Evolutionary conservation across 176 grass and related monocot genomes (phyloP).

Genomic region (Avena insularis): DNA sequence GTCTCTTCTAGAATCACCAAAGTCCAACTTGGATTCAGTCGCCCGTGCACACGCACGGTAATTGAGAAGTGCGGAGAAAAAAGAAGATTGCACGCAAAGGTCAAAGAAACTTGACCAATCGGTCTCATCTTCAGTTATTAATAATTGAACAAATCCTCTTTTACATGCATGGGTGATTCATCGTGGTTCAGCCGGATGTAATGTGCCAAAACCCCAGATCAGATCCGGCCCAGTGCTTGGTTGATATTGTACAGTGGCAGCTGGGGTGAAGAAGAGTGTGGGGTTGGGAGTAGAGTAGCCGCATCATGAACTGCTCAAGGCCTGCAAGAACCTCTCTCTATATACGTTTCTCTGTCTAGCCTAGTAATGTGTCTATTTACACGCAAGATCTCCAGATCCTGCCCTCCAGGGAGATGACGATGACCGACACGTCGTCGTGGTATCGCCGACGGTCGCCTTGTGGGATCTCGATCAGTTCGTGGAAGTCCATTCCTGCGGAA

Average conservation of each 20-base stretch:
- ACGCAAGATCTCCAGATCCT: slow-evolving; percentile 93
- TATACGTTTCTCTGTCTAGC: slow-evolving; percentile 56
- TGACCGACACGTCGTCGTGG: slow-evolving; percentile 91
- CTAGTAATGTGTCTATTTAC: slow-evolving; percentile 79
- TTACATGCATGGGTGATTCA: slow-evolving; percentile 29
- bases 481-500: slow-evolving; percentile 89
- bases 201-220: slow-evolving; percentile 27
- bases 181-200: slow-evolving; percentile 37
- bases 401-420: slow-evolving; percentile 95
- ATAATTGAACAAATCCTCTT: slow-evolving; percentile 60
- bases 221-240: slow-evolving; percentile 36
- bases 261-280: slow-evolving; percentile 27
- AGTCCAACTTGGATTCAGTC: slow-evolving; percentile 52
- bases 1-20: slow-evolving; percentile 21
- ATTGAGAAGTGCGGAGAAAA: slow-evolving; percentile 1
- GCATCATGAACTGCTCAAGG: slow-evolving; percentile 43
- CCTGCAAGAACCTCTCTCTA: slow-evolving; percentile 44
- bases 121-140: slow-evolving; percentile 49
- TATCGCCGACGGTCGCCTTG: slow-evolving; percentile 88
- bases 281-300: slow-evolving; percentile 31
- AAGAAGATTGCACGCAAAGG: slow-evolving; percentile 31
- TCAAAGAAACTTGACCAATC: slow-evolving; percentile 64
- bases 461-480: slow-evolving; percentile 92
- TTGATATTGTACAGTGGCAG: slow-evolving; percentile 51
- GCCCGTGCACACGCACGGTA: slow-evolving; percentile 14